Evolutionary conservation across 495 filamentous ascomycete genomes (phyloP), one percentile per base, ranked within the genome.

Genomic region (Aspergillus steynii): DNA sequence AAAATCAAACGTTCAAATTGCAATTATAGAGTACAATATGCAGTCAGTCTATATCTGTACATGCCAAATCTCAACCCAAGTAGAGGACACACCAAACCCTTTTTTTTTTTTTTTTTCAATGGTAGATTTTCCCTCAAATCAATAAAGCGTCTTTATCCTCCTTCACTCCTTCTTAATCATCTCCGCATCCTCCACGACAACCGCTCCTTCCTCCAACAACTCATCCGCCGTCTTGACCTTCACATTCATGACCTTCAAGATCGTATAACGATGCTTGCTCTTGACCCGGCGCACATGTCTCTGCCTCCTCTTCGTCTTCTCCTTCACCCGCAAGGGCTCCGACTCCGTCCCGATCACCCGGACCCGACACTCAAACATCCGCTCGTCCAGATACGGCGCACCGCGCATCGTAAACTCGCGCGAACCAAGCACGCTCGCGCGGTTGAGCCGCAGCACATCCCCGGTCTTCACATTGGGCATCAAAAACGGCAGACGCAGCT

Each of bases 301-400:
- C 69, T 88, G 84, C 79, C 95, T 86, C 76, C 87, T 75, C 86
- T 97, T 97, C 68, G 90, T 98, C 90, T 98, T 98, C 82, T 92
- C 84, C 79, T 90, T 90, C 58, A 91, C 71, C 59, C 92, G 79
- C 83, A 97, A 73, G 50, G 96, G 96, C 83, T 98, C 95, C 34
- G 82, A 77, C 75, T 98, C 96, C 31, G 89, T 85, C 9, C 91
- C 93, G 58, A 92, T 81, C n/a, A 98, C 92, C 46, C 86, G 83
- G 2, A 93, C 91, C 53, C 93, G 83, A 74, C 92, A 96, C 72
- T 89, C 87, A 65, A 92, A 99, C 62, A 94, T 71, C 29, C 83
- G 71, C 77, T 93, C 86, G 73, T 98, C 91, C 53, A 97, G 72
- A 71, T 86, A 90, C 3, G 89, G 90, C 14, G 73, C 70, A 27